phyloP scores from a whole-genome alignment of 805 yeast species.

The Sungouiella thailandica region DNA sequence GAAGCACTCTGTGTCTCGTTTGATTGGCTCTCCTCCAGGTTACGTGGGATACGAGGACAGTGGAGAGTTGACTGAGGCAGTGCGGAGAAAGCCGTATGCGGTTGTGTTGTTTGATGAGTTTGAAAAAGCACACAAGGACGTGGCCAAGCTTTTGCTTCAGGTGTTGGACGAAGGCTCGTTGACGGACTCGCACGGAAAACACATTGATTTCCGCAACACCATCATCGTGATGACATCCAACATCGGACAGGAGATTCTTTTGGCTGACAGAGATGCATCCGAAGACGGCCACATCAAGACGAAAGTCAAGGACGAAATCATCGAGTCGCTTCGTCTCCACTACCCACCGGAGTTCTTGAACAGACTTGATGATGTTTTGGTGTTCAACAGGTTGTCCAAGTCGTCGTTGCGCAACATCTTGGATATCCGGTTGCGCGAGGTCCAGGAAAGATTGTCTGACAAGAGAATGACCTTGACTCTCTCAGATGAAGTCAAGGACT shows the following conservation, averaged over 20 bases:
- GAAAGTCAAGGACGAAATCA: slow-evolving; percentile 51
- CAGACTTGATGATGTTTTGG: slow-evolving; percentile 88
- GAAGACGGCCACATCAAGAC: slow-evolving; percentile 57
- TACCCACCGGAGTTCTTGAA: slow-evolving; percentile 96
- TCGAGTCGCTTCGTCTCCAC: slow-evolving; percentile 59
- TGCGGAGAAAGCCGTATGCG: slow-evolving; percentile 89
- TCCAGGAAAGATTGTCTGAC: slow-evolving; percentile 70
- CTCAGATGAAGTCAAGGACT: slow-evolving; percentile 60
- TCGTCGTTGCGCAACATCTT: slow-evolving; percentile 72
- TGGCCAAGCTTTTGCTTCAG: slow-evolving; percentile 84
- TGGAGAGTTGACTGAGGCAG: slow-evolving; percentile 96
- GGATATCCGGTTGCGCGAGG: slow-evolving; percentile 77
- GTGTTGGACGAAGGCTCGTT: slow-evolving; percentile 93
- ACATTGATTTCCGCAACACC: slow-evolving; percentile 90
- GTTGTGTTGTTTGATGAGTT: slow-evolving; percentile 93
- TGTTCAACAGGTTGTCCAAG: slow-evolving; percentile 86
- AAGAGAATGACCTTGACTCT: slow-evolving; percentile 65
- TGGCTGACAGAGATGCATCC: slow-evolving; percentile 56
- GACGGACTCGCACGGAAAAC: slow-evolving; percentile 93
- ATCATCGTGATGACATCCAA: slow-evolving; percentile 95
- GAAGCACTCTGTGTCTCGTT: slow-evolving; percentile 81
- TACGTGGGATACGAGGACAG: slow-evolving; percentile 94
- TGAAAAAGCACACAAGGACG: slow-evolving; percentile 95
- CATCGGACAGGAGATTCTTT: slow-evolving; percentile 86
- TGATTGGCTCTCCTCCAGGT: slow-evolving; percentile 98